Percentiles rank a stretch among this genome's conserved stretches.
Conservation (phyloP, 148 eudicot genomes). For the Gaultheria prostrata region DNA sequence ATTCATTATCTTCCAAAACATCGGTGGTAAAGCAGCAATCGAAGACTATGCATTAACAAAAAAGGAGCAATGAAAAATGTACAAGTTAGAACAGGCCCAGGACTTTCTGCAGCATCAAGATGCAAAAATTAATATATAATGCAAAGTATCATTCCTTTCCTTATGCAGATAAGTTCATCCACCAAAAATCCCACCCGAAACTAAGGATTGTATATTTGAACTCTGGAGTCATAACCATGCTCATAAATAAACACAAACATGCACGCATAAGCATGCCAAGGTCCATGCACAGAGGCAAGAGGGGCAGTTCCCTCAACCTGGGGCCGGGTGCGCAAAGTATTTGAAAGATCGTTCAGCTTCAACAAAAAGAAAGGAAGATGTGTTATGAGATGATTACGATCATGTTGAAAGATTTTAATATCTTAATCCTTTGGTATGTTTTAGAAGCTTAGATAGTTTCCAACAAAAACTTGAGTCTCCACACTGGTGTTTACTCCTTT, state of each 20-base stretch:
- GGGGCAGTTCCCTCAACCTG: not conserved
- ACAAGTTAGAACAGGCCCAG: not conserved
- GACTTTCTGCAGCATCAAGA: not conserved
- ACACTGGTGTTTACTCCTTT: not conserved
- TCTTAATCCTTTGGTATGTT: not conserved
- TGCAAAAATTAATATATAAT: not conserved
- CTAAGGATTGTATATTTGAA: not conserved
- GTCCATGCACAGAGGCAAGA: not conserved
- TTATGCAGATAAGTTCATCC: not conserved
- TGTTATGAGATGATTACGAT: not conserved
- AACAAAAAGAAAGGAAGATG: not conserved
- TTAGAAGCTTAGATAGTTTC: not conserved
- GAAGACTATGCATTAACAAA: conserved; percentile 44
- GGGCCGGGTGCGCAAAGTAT: not conserved
- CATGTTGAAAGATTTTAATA: not conserved
- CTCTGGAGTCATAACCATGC: not conserved
- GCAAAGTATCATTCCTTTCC: conserved; percentile 1
- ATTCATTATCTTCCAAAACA: conserved; percentile 54
- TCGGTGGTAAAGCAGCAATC: conserved; percentile 81
- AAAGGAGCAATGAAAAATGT: not conserved
- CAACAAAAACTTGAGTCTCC: not conserved
- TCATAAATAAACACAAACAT: not conserved
- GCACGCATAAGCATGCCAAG: not conserved
- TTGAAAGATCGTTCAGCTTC: not conserved
- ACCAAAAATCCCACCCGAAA: not conserved